Base-by-base conservation (phyloP, 768 basidiomycete genomes). In the Leucogyrophana mollusca region DNA sequence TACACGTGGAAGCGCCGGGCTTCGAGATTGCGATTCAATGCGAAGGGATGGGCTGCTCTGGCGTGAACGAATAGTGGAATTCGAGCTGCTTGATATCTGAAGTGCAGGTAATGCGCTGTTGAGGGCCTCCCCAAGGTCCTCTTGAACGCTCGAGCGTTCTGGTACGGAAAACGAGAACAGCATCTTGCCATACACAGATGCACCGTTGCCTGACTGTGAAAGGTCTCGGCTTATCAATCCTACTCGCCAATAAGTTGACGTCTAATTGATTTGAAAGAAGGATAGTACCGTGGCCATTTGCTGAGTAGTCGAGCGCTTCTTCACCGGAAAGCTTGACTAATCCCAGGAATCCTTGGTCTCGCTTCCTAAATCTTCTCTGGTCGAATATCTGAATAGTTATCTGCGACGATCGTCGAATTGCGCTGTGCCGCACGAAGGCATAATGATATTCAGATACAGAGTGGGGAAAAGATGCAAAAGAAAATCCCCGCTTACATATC, bases 301-400 rank as follows among this genome's bases (percentile, higher is more conserved):
- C 63, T 16, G 81, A 80, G 52, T 73, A 64, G 22, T 69, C 54
- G 37, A 83, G 69, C 13, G 77, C 81, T 51, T 84, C 78, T 33
- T 76, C 55, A 38, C 77, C 82, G 2, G 72, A 59, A 30, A 85
- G 69, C 50, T 76, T 81, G 58, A 80, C 71, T 11, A 83, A 69
- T 38, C 78, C 83, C 33, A 83, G 70, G 53, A 82, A 84, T 9
- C 80, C 91, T 72, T 94, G 92, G 62, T 94, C 92, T 56, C 84
- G 80, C 64, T 83, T 83, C 70, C 79, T 91, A 70, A 90, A 93
- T 66, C 89, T 91, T 60, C 82, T 79, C 66, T 91, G 85, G 73
- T 95, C 93, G 60, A 94, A 93, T 49, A 95, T 80, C 69, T 94
- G 90, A 37, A 94, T 87, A 20, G 78, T 76, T 58, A 94, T 77